These are phyloP conservation scores for Trypanosoma cruzi DNA, from an alignment of 208 protist species.

Conservation along the genomic window DNA sequence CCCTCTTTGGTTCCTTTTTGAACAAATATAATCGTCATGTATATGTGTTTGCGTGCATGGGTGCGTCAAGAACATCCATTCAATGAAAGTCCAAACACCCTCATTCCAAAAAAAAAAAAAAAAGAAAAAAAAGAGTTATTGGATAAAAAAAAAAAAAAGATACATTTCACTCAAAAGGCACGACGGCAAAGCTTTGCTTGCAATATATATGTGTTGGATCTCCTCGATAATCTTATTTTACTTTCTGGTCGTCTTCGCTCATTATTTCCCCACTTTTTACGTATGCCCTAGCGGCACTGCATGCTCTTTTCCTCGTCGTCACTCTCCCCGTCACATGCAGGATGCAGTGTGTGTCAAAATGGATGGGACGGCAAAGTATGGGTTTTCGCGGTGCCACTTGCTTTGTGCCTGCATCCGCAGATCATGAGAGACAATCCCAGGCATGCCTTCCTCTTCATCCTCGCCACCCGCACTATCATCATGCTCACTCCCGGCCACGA, in stretches of 20 bases:
- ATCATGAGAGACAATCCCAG: background rate
- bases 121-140: background rate
- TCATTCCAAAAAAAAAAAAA: background rate
- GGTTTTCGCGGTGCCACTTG: conserved; percentile 22
- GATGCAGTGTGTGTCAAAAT: background rate
- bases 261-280: background rate
- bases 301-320: background rate
- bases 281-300: background rate
- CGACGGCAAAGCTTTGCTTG: background rate
- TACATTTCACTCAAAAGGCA: background rate
- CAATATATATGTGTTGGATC: background rate
- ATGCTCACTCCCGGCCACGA: background rate
- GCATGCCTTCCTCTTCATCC: background rate
- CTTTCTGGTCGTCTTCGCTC: background rate
- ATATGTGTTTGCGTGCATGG: background rate
- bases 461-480: background rate
- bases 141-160: background rate
- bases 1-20: background rate
- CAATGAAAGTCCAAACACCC: background rate
- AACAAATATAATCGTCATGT: background rate
- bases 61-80: background rate
- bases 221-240: background rate
- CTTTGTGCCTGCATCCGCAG: background rate
- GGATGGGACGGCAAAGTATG: conserved; percentile 12
- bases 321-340: background rate